These are phyloP conservation scores for Epichloe glyceriae DNA, from an alignment of 2,329 filamentous ascomycete species.

Conservation along the genomic window DNA sequence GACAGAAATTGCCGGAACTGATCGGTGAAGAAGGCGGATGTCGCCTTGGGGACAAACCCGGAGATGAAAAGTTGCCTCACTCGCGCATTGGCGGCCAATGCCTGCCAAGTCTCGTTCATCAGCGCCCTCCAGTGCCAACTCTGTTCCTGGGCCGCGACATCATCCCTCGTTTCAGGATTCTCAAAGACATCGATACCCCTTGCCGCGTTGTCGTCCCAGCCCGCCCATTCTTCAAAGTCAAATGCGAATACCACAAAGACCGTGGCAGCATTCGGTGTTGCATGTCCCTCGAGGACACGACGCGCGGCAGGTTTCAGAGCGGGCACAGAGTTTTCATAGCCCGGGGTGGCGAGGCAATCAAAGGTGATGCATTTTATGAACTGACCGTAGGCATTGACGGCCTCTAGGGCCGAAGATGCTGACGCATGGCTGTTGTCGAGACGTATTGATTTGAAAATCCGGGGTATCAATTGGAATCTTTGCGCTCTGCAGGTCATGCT, in stretches of 20 bases:
- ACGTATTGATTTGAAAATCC: too few species aligned
- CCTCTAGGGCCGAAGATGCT: too few species aligned
- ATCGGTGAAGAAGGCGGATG: neutral
- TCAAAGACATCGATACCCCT: neutral
- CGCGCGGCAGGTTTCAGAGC: neutral
- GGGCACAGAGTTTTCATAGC: neutral
- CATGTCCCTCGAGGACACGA: neutral
- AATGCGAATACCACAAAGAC: neutral
- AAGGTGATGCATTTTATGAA: neutral
- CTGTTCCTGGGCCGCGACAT: neutral
- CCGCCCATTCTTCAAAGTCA: neutral
- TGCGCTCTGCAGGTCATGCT: too few species aligned
- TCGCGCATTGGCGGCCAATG: neutral
- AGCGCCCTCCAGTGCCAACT: neutral
- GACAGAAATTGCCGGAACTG: neutral
- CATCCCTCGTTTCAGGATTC: neutral
- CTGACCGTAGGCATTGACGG: too few species aligned
- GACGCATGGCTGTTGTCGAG: too few species aligned
- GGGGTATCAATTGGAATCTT: too few species aligned
- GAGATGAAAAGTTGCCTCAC: neutral
- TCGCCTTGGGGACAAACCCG: neutral
- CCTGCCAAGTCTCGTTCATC: neutral
- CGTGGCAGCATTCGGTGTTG: fast-evolving
- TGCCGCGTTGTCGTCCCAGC: neutral
- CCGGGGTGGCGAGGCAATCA: neutral